phyloP scores from a whole-genome alignment of 2,329 filamentous ascomycete species.

The Diplodia seriata region DNA sequence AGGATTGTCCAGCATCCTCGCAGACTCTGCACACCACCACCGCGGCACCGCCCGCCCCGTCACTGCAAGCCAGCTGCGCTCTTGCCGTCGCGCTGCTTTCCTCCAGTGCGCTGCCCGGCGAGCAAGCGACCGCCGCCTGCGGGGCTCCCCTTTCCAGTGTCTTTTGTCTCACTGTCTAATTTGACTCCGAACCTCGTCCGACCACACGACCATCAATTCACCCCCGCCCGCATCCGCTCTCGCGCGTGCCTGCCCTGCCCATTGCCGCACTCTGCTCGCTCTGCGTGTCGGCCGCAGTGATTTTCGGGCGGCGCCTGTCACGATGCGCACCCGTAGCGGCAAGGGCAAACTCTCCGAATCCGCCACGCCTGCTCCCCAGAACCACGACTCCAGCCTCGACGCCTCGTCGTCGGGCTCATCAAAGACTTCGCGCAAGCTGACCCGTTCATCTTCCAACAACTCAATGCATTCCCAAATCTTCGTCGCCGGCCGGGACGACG shows the following conservation, averaged over 20 bases:
- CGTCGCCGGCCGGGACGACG: conserved; percentile 35
- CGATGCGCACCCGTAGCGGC: conserved; percentile 33
- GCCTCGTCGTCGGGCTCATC: conserved; percentile 21
- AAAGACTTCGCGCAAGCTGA: conserved; percentile 38
- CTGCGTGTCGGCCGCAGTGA: conserved; percentile 7
- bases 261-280: background rate
- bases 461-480: conserved; percentile 42
- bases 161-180: conserved; percentile 28
- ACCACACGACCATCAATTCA: conserved; percentile 24
- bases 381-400: conserved; percentile 27
- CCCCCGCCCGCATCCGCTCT: background rate
- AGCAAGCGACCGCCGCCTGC: background rate
- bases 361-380: conserved; percentile 29
- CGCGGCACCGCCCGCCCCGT: conserved; percentile 17
- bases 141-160: conserved; percentile 27
- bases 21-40: conserved; percentile 28
- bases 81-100: background rate
- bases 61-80: background rate
- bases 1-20: conserved; percentile 25
- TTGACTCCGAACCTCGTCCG: conserved; percentile 29
- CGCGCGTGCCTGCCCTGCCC: background rate
- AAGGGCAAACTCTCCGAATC: conserved; percentile 32
- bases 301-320: conserved; percentile 18
- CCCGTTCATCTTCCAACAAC: conserved; percentile 47
- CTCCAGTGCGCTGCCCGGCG: background rate